Conservation (phyloP, 805 yeast genomes). For the Barnettozyma californica region DNA sequence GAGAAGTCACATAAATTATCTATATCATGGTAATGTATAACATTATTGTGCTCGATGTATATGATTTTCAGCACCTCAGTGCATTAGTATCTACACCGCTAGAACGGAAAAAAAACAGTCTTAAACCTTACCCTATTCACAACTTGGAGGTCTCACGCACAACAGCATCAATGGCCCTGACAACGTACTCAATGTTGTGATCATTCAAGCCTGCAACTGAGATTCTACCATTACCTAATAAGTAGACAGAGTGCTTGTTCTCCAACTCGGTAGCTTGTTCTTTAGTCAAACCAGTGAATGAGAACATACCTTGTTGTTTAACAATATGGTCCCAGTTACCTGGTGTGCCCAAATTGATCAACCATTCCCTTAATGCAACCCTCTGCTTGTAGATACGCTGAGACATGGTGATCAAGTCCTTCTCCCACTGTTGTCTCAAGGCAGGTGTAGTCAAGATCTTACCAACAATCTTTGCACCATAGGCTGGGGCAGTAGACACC, state of each 20-base stretch:
- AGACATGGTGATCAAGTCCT: slow-evolving; percentile 83
- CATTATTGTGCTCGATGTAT: too few relatives aligned
- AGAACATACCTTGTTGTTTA: slow-evolving; percentile 93
- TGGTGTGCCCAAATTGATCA: slow-evolving; percentile 67
- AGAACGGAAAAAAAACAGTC: not conserved
- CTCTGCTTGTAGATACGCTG: slow-evolving; percentile 81
- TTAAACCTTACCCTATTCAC: slow-evolving; percentile 1
- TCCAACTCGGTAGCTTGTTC: slow-evolving; percentile 77
- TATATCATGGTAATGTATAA: too few relatives aligned
- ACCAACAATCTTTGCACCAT: slow-evolving; percentile 89
- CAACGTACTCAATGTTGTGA: slow-evolving; percentile 71
- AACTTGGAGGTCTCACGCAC: slow-evolving; percentile 34
- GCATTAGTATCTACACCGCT: not conserved
- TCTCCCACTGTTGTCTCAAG: slow-evolving; percentile 73
- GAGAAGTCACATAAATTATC: too few relatives aligned
- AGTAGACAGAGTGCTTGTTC: slow-evolving; percentile 71
- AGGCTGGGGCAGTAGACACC: slow-evolving; percentile 90
- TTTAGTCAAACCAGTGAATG: slow-evolving; percentile 80
- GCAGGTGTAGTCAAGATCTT: slow-evolving; percentile 62
- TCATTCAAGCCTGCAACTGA: slow-evolving; percentile 91
- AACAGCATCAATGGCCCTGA: slow-evolving; percentile 76
- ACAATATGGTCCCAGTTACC: slow-evolving; percentile 92
- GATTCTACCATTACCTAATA: slow-evolving; percentile 82
- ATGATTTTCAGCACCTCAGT: too few relatives aligned
- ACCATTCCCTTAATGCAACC: slow-evolving; percentile 51